These are phyloP conservation scores for Aureobasidium pullulans DNA, from an alignment of 2,329 filamentous ascomycete species.

Conservation along the genomic window DNA sequence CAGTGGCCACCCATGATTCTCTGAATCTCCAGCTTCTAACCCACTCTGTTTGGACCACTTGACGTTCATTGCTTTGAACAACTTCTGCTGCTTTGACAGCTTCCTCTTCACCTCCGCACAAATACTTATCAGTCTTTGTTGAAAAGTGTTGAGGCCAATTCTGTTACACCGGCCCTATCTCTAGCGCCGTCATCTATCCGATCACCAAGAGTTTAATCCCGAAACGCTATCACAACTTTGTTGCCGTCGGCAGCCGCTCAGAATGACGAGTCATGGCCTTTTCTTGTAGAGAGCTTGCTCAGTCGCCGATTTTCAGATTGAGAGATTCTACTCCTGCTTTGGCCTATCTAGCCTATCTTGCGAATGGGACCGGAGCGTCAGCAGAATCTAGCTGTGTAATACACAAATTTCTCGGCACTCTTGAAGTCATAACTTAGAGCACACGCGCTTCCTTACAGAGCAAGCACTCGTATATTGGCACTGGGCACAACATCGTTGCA, in stretches of 20 bases:
- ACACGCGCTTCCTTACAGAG: too few relatives aligned
- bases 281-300: not conserved
- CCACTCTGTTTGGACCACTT: not conserved
- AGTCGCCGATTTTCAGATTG: not conserved
- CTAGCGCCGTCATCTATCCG: conserved; percentile 5
- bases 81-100: not conserved
- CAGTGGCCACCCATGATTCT: not conserved
- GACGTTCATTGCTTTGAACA: not conserved
- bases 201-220: not conserved
- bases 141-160: not conserved
- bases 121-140: not conserved
- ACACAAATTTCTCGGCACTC: too few relatives aligned
- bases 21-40: not conserved
- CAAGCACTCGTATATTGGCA: too few relatives aligned
- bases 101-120: not conserved
- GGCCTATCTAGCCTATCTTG: too few relatives aligned
- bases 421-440: too few relatives aligned
- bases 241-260: not conserved
- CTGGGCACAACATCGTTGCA: too few relatives aligned
- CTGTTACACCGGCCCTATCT: conserved; percentile 4
- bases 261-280: conserved; percentile 1
- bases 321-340: too few relatives aligned
- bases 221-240: not conserved
- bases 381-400: too few relatives aligned
- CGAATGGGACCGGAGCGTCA: too few relatives aligned